A percentile compares a stretch with the other conserved stretches of the same genome.
These are phyloP conservation scores for Hirschioporus abietinus DNA, from an alignment of 768 basidiomycete species.

Conservation along the genomic window DNA sequence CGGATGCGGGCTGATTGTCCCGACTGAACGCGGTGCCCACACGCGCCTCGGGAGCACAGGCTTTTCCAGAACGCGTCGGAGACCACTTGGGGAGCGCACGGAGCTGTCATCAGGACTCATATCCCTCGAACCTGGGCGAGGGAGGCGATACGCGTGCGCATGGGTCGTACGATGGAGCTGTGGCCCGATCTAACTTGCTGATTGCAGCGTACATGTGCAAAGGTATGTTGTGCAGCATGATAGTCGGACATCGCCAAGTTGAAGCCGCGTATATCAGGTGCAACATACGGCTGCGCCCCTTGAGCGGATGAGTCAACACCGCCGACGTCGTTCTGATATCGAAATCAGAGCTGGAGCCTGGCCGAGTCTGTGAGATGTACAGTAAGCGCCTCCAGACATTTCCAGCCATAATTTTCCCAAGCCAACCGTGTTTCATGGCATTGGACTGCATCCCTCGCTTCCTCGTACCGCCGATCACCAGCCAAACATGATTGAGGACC, in stretches of 20 bases:
- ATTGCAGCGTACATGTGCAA: not conserved
- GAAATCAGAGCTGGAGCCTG: not conserved
- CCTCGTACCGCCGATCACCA: not conserved
- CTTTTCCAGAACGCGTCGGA: not conserved
- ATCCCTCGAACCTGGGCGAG: too few relatives aligned
- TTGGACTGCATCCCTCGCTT: not conserved
- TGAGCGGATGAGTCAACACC: not conserved
- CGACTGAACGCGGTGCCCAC: too few relatives aligned
- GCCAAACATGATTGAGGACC: not conserved
- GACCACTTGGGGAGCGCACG: not conserved
- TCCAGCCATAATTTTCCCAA: not conserved
- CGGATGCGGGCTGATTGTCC: too few relatives aligned
- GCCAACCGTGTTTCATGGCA: not conserved
- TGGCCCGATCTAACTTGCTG: not conserved
- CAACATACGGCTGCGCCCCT: not conserved
- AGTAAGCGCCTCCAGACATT: not conserved
- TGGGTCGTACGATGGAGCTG: not conserved
- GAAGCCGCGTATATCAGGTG: not conserved
- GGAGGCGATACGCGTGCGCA: not conserved
- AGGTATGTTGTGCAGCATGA: not conserved
- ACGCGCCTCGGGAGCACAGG: too few relatives aligned
- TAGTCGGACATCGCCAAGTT: not conserved
- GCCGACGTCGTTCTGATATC: not conserved
- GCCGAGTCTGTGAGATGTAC: not conserved
- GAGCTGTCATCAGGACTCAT: too few relatives aligned